Evolutionary conservation across 495 filamentous ascomycete genomes (phyloP), one percentile per base, ranked within the genome.

Genomic region (Penicillium cataractarum): DNA sequence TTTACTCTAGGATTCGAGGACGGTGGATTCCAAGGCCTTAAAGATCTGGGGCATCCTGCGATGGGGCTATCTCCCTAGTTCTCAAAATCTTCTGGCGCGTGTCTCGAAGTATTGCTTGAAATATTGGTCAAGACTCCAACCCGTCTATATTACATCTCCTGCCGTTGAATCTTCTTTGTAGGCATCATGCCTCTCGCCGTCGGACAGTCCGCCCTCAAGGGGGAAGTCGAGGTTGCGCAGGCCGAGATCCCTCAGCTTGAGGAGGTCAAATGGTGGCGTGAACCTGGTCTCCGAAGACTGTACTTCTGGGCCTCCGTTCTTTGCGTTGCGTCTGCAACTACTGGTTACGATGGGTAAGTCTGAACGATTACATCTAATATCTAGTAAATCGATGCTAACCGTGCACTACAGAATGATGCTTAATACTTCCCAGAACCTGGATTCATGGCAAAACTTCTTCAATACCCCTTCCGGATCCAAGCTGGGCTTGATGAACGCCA

Each of bases 271-370:
- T 89, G 86, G 86, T 83, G 67, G 33, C 81, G 71, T 62, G 84
- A 87, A 49, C 83, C 86, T 5, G 83, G 85, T 63, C 76, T 89
- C 27, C 72, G 86, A 52, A 85, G 81, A 68, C 80, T 89, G 29
- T 89, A 89, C 62, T 80, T 76, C 33, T 79, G 79, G 69, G 76
- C 78, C 50, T 68, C 77, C 52, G 74, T 88, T 32, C 76, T 89
- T 53, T 87, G 84, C 72, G 70, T 89, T 62, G 85, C 84, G 5
- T 88, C 86, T 48, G 85, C 84, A 37, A 89, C 85, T 21, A 89
- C 86, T 21, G 86, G 86, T 58, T 89, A 88, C 70, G 86, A 89
- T 73, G 84, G 79, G 78, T 78, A 71, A 44, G 71, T 53, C 9
- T 46, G 21, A 24, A n/a, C 8, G 32, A 37, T 24, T 17, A 19